Base-by-base conservation (phyloP, 495 filamentous ascomycete species). In the Xylaria telfairii region DNA sequence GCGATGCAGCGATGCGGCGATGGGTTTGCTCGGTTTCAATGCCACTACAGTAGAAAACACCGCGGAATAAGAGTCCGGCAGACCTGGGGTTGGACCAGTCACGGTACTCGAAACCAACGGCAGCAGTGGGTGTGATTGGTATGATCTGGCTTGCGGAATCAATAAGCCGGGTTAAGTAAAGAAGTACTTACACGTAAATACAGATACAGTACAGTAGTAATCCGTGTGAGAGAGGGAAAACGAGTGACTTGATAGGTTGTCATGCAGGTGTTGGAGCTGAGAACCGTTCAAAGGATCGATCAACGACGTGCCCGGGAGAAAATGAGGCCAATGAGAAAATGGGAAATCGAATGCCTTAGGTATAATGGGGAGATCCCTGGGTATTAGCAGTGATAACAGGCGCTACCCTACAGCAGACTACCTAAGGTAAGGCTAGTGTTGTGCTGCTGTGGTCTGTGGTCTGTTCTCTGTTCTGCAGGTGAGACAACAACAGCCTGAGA, bases 1-100 rank as follows among this genome's bases (percentile, higher is more conserved):
- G n/a, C n/a, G n/a, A n/a, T n/a, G n/a, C n/a, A n/a, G n/a, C 74
- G 66, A 76, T 84, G 82, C 82, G 82, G 79, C 56, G 81, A 80
- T 84, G 81, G 83, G 81, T 84, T n/a, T 84, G 82, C 83, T 79
- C 82, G 80, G 75, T 75, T 73, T 37, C n/a, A n/a, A n/a, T n/a
- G n/a, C n/a, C n/a, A n/a, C n/a, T n/a, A n/a, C n/a, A n/a, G n/a
- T n/a, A n/a, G 41, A 63, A 61, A 61, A 65, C 65, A 34, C 37
- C 24, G 21, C 39, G 47, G 19, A 15, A 24, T 21, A 28, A 44
- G 24, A 44, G 30, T 54, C 49, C 12, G 56, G 34, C 32, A 51
- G 57, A 12, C 65, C 21, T 30, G 47, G 47, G 47, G 21, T 41
- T 57, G 46, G 65, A 42, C 24, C 44, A 65, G 46, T 34, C 30